Evolutionary conservation across 1,139 yeast genomes (phyloP).

Genomic region (Geotrichum cucujoidarum): DNA sequence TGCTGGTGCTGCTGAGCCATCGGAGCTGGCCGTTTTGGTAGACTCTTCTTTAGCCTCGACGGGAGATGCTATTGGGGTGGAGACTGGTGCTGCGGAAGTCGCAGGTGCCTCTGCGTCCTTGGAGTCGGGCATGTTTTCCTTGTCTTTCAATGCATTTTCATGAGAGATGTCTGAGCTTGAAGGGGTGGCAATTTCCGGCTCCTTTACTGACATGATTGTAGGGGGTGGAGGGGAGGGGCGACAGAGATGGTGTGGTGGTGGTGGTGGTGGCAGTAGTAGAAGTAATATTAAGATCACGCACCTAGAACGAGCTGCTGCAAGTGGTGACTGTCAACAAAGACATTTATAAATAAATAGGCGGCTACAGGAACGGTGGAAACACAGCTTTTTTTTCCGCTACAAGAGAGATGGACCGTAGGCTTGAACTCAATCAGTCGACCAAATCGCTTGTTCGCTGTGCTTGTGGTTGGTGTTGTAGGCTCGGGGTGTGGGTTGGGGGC

Average conservation of each 20-base stretch:
- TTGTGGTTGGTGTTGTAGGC: too few species aligned
- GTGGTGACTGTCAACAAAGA: constrained; percentile 3
- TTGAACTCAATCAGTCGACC: too few species aligned
- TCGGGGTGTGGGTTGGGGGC: too few species aligned
- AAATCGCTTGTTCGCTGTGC: too few species aligned
- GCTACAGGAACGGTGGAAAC: background rate
- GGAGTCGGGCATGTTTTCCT: background rate
- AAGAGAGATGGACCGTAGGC: too few species aligned
- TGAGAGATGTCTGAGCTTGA: constrained; percentile 1
- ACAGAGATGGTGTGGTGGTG: too few species aligned
- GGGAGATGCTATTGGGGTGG: constrained; percentile 7
- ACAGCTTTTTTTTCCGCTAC: too few species aligned
- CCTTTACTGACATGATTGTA: constrained; percentile 8
- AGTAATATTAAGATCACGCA: constrained; percentile 1
- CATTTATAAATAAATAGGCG: constrained; percentile 7
- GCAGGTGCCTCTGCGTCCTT: background rate
- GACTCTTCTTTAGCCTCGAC: background rate
- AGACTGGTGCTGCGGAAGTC: constrained; percentile 5
- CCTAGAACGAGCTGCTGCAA: constrained; percentile 5
- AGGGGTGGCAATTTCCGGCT: constrained; percentile 3
- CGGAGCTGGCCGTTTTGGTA: background rate
- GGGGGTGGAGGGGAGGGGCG: background rate
- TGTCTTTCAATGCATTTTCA: background rate
- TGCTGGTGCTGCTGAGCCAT: background rate
- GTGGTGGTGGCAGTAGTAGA: background rate